Base-by-base conservation (phyloP, 1,284 basidiomycete genomes). In the Irpex lacteus region DNA sequence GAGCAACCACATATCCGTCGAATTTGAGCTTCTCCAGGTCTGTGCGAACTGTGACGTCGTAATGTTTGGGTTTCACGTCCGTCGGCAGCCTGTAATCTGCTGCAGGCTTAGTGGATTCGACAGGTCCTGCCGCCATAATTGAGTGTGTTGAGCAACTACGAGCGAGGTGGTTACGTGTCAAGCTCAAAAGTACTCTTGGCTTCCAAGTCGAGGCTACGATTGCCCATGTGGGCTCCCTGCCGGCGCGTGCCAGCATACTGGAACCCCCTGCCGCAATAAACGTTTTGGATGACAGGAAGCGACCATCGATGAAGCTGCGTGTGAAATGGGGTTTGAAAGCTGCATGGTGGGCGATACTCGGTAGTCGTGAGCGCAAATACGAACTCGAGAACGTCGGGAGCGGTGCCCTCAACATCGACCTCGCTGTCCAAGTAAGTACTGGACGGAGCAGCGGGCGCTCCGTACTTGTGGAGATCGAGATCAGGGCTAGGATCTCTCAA, bases 21-120 rank as follows among this genome's bases (percentile, higher is more conserved):
- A 96, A 98, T 19, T 77, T 83, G 60, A 86, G 81, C 26, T 83
- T 82, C 66, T 91, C 83, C 60, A 98, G 84, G 77, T 97, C 92
- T 2, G 96, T 96, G 74, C 85, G 90, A 77, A 97, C 81, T 58
- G 87, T 90, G 60, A 98, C 77, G 70, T 90, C 92, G 78, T 98
- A 98, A 76, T 96, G 94, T 32, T 78, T 83, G 19, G 94, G 90
- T 69, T 83, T 86, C 64, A 94, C 87, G 70, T 88, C 81, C 8
- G 83, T 84, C 9, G 94, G 94, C 59, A 97, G 85, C 69, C 94
- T 88, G 76, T 90, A 93, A 66, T 87, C 75, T 68, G 81, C 76
- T 63, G 64, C 37, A 40, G 61, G 32, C 49, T 59, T 66, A 4
- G 60, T 38, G 15, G 36, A 40, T 15, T 61, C 56, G 44, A 36